A percentile compares a stretch with the other conserved stretches of the same genome.
Evolutionary conservation across 345 rosid species (phyloP).

Genomic region (Eucalyptus sideroxylon): DNA sequence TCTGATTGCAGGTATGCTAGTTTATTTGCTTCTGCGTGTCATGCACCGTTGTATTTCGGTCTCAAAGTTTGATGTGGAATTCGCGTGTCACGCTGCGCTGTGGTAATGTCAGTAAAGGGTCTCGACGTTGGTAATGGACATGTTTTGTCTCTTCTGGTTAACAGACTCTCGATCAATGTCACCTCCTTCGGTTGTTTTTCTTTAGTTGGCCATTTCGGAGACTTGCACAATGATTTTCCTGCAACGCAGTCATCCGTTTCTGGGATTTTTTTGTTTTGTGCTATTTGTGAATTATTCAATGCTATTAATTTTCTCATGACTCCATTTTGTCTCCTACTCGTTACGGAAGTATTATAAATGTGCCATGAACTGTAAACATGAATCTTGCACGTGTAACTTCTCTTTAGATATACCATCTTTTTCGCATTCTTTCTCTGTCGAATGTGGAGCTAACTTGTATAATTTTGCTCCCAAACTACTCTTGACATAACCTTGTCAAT

Average conservation of each 20-base stretch:
- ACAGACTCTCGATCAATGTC: not conserved
- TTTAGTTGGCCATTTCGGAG: not conserved
- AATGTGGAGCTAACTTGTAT: not conserved
- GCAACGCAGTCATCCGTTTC: not conserved
- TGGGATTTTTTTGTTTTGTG: not conserved
- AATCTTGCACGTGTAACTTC: not conserved
- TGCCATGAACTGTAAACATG: not conserved
- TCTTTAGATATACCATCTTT: not conserved
- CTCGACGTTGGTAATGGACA: not conserved
- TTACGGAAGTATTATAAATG: not conserved
- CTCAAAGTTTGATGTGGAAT: no score
- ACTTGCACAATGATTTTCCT: not conserved
- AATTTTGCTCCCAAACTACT: not conserved
- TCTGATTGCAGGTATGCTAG: not conserved
- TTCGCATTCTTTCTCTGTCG: not conserved
- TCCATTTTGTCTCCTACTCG: not conserved
- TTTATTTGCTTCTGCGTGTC: not conserved
- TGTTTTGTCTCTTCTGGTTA: not conserved
- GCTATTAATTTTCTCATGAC: not conserved
- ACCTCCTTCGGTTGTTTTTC: not conserved
- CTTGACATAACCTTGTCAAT: not conserved
- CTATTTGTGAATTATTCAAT: not conserved
- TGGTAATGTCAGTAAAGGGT: not conserved
- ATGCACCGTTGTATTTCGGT: not conserved
- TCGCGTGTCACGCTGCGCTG: not conserved